Conservation (phyloP, 2,329 filamentous ascomycete species). For the Scleromitrula shiraiana region DNA sequence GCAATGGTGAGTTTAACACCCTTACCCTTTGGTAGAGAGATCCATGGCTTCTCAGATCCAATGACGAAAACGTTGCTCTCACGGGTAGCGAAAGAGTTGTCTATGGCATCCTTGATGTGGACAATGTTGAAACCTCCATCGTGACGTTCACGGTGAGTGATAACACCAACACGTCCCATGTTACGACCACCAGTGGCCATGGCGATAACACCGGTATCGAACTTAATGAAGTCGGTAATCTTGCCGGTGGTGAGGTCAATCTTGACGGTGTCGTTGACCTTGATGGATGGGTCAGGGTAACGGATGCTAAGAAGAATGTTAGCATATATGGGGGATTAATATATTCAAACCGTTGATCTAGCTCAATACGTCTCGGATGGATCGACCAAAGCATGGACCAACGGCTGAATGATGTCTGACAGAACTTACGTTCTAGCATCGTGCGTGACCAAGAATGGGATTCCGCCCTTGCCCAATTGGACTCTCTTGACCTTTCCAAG, state of each 20-base stretch:
- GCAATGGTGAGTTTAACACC: slow-evolving; percentile 99
- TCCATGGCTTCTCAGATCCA: slow-evolving; percentile 96
- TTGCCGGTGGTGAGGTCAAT: slow-evolving; percentile 95
- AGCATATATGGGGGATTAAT: slow-evolving; percentile 25
- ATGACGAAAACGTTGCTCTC: slow-evolving; percentile 99
- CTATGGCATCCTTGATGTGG: slow-evolving; percentile 99
- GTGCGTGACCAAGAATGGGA: slow-evolving; percentile 99
- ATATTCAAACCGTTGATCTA: slow-evolving; percentile 30
- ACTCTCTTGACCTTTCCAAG: slow-evolving; percentile 99
- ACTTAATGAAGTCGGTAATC: slow-evolving; percentile 96
- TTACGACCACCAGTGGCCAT: slow-evolving; percentile 99
- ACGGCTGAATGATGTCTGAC: slow-evolving; percentile 99
- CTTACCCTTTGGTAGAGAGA: slow-evolving; percentile 99
- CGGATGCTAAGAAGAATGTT: slow-evolving; percentile 65
- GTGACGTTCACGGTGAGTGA: slow-evolving; percentile 99
- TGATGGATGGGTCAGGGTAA: slow-evolving; percentile 96
- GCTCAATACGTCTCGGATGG: slow-evolving; percentile 25
- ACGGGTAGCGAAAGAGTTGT: slow-evolving; percentile 99
- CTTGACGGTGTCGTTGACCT: slow-evolving; percentile 99
- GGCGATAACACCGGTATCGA: slow-evolving; percentile 95
- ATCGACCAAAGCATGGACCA: slow-evolving; percentile 97
- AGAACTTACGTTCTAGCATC: slow-evolving; percentile 99
- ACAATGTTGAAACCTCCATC: slow-evolving; percentile 99
- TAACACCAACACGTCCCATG: slow-evolving; percentile 99
- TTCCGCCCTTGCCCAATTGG: slow-evolving; percentile 97